phyloP scores from a whole-genome alignment of 768 basidiomycete genomes.

The Lentinus brumalis region DNA sequence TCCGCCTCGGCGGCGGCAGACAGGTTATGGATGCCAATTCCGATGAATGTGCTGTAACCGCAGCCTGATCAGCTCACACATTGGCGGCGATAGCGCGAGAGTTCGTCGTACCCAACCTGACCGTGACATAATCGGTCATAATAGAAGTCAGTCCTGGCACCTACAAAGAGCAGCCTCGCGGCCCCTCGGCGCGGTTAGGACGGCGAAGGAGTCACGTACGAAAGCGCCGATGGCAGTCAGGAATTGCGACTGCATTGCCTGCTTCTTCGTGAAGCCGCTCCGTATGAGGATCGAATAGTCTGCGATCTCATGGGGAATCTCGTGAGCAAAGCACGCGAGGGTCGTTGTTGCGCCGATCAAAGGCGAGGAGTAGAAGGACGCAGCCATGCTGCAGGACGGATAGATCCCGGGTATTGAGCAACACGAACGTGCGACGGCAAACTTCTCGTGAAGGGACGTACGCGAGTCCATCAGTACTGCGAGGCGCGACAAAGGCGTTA shows the following conservation, averaged over 20 bases:
- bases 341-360: slow-evolving; percentile 92
- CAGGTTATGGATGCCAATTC: slow-evolving; percentile 80
- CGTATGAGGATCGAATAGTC: slow-evolving; percentile 93
- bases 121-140: slow-evolving; percentile 9
- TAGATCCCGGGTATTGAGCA: neutral
- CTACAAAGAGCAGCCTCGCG: no score
- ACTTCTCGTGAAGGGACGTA: slow-evolving; percentile 41
- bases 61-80: slow-evolving; percentile 2
- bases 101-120: slow-evolving; percentile 23
- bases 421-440: slow-evolving; percentile 17
- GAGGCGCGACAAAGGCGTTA: slow-evolving; percentile 1
- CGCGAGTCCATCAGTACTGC: slow-evolving; percentile 90
- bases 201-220: slow-evolving; percentile 49
- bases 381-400: slow-evolving; percentile 69
- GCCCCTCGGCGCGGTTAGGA: no score
- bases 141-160: neutral
- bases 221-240: slow-evolving; percentile 91
- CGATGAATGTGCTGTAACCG: slow-evolving; percentile 73
- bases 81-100: neutral
- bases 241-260: slow-evolving; percentile 94
- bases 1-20: slow-evolving; percentile 50
- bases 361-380: slow-evolving; percentile 96
- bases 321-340: slow-evolving; percentile 93
- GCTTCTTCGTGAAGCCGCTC: slow-evolving; percentile 86
- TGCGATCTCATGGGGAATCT: slow-evolving; percentile 97